Conservation (phyloP, 2,329 filamentous ascomycete species). For the Ascochyta pisi region DNA sequence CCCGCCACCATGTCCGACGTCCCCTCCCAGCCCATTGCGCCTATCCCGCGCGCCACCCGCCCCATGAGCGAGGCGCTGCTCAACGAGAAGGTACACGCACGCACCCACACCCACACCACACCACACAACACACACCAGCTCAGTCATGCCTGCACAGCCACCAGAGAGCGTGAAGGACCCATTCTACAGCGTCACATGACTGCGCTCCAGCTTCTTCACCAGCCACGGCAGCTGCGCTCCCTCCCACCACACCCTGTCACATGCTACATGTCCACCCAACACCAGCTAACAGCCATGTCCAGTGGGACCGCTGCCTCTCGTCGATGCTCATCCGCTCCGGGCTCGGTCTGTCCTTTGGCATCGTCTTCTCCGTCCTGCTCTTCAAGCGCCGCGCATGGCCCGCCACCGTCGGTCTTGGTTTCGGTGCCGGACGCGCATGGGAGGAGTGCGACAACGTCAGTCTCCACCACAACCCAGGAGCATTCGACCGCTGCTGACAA, state of each 20-base stretch:
- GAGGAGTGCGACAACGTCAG: constrained; percentile 89
- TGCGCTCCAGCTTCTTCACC: background rate
- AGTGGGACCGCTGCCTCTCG: constrained; percentile 99
- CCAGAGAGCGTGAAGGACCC: background rate
- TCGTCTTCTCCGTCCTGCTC: constrained; percentile 96
- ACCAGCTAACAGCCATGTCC: constrained; percentile 30
- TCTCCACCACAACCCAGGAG: constrained; percentile 14
- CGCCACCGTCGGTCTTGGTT: constrained; percentile 91
- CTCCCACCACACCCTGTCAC: constrained; percentile 24
- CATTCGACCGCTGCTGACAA: background rate
- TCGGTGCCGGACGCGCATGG: constrained; percentile 94
- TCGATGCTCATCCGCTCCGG: constrained; percentile 96
- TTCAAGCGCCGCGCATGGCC: constrained; percentile 99
- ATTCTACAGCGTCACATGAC: background rate
- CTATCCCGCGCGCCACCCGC: constrained; percentile 72
- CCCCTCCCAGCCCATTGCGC: constrained; percentile 61
- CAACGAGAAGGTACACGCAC: constrained; percentile 87
- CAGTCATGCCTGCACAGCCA: background rate
- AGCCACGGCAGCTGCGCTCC: constrained; percentile 8
- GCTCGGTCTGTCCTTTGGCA: constrained; percentile 93
- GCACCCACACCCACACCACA: too few species aligned
- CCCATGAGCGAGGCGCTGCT: constrained; percentile 97
- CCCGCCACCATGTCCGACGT: constrained; percentile 63
- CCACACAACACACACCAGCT: background rate
- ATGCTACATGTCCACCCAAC: background rate